Conservation (phyloP, 1,284 basidiomycete genomes). For the Ceratobasidium sp. region DNA sequence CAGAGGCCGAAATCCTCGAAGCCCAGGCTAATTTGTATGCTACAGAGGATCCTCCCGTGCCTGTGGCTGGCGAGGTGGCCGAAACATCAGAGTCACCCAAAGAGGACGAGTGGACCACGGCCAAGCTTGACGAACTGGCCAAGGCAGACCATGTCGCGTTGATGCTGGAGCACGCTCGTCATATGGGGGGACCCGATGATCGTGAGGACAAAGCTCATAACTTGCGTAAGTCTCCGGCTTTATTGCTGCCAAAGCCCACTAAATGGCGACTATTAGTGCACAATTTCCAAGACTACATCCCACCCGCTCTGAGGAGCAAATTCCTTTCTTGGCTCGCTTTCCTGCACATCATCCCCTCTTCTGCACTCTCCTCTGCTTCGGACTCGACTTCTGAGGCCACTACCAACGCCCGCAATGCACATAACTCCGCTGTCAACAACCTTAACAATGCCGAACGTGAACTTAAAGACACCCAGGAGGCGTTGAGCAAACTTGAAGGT, state of each 20-base stretch:
- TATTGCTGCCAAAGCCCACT: not conserved
- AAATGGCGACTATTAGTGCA: conserved; percentile 71
- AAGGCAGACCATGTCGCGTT: conserved; percentile 79
- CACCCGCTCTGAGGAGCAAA: conserved; percentile 79
- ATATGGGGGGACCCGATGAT: conserved; percentile 59
- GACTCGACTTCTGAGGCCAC: conserved; percentile 37
- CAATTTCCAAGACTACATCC: conserved; percentile 87
- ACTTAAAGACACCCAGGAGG: conserved; percentile 62
- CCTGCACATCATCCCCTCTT: conserved; percentile 15
- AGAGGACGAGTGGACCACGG: conserved; percentile 57
- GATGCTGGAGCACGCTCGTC: conserved; percentile 80
- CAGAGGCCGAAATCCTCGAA: conserved; percentile 57
- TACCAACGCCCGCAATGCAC: conserved; percentile 70
- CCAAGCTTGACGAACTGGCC: conserved; percentile 76
- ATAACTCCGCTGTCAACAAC: conserved; percentile 57
- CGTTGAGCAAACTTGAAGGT: conserved; percentile 72
- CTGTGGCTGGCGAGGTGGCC: conserved; percentile 63
- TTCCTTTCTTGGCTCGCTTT: conserved; percentile 71
- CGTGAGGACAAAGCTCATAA: conserved; percentile 59
- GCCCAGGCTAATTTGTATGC: conserved; percentile 47
- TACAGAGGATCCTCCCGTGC: conserved; percentile 55
- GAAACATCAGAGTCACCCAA: conserved; percentile 53
- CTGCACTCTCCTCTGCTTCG: conserved; percentile 8
- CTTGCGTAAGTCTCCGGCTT: conserved; percentile 63
- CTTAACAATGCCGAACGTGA: conserved; percentile 71